Evolutionary conservation across 169 alveolate genomes (phyloP).

Genomic region (Plasmodium relictum): DNA sequence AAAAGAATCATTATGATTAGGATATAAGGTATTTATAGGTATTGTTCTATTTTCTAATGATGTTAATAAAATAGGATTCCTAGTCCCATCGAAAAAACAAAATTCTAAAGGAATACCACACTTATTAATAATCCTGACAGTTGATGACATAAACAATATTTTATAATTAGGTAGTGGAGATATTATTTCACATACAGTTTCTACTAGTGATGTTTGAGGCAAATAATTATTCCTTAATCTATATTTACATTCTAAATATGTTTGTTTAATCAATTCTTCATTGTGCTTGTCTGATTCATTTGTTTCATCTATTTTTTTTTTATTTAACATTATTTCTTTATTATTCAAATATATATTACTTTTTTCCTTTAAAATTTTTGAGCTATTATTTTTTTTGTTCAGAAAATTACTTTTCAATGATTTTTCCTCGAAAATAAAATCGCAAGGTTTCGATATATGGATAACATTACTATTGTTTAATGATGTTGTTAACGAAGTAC

Average conservation of each 20-base stretch:
- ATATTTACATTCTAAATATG: conserved; percentile 24
- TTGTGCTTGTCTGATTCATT: conserved; percentile 29
- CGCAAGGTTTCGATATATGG: conserved; percentile 52
- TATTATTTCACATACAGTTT: conserved; percentile 85
- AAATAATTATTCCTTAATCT: conserved; percentile 36
- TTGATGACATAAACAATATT: conserved; percentile 87
- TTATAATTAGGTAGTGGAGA: conserved; percentile 90
- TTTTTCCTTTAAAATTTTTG: not conserved
- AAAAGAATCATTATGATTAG: conserved; percentile 70
- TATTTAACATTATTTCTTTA: conserved; percentile 4
- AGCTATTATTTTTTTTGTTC: not conserved
- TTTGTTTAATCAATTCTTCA: conserved; percentile 48
- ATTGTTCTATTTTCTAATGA: conserved; percentile 81
- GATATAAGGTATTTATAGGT: conserved; percentile 77
- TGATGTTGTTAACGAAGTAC: conserved; percentile 71
- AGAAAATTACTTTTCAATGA: not conserved
- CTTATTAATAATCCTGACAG: conserved; percentile 86
- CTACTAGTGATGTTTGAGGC: conserved; percentile 60
- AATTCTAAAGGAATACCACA: conserved; percentile 89
- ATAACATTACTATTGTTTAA: conserved; percentile 54
- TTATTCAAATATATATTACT: not conserved
- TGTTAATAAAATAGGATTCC: conserved; percentile 82
- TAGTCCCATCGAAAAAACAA: conserved; percentile 83
- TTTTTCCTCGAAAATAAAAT: conserved; percentile 45
- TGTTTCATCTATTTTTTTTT: conserved; percentile 14